Percentiles rank a stretch among this genome's conserved stretches.
Conservation (phyloP, 352 stramenopile species). For the Pythium dissimile region DNA sequence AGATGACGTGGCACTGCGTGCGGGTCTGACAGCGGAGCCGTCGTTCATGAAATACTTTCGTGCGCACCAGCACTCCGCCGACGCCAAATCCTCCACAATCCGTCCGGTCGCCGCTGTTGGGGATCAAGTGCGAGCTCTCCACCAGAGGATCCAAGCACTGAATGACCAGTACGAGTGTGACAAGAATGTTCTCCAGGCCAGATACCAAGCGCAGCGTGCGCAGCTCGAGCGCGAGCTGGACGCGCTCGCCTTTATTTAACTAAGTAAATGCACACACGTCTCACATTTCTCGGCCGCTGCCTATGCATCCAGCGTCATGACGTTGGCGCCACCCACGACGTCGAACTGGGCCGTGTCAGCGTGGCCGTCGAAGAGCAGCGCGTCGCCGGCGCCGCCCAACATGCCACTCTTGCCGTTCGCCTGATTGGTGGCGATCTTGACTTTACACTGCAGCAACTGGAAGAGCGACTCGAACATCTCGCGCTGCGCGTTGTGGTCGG, state of each 20-base stretch:
- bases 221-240: slow-evolving; percentile 52
- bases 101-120: slow-evolving; percentile 4
- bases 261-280: not conserved
- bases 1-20: not conserved
- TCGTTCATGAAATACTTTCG: slow-evolving; percentile 88
- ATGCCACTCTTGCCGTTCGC: slow-evolving; percentile 11
- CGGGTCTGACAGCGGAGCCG: slow-evolving; percentile 39
- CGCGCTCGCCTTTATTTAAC: slow-evolving; percentile 23
- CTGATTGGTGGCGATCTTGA: slow-evolving; percentile 39
- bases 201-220: slow-evolving; percentile 44
- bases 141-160: slow-evolving; percentile 51
- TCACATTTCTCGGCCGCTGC: not conserved
- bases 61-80: slow-evolving; percentile 20
- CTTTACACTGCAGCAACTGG: slow-evolving; percentile 77
- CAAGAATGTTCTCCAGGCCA: slow-evolving; percentile 28
- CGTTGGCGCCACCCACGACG: slow-evolving; percentile 70
- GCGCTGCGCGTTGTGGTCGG: slow-evolving; percentile 72
- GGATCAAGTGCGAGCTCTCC: slow-evolving; percentile 24
- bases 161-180: slow-evolving; percentile 50
- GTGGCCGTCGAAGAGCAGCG: slow-evolving; percentile 50
- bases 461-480: slow-evolving; percentile 85
- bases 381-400: slow-evolving; percentile 18
- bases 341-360: slow-evolving; percentile 76
- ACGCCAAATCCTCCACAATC: slow-evolving; percentile 20
- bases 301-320: slow-evolving; percentile 79